A percentile compares a stretch with the other conserved stretches of the same genome.
These are phyloP conservation scores for Euptelea pleiosperma DNA, from an alignment of 164 flowering plant species.

Conservation along the genomic window DNA sequence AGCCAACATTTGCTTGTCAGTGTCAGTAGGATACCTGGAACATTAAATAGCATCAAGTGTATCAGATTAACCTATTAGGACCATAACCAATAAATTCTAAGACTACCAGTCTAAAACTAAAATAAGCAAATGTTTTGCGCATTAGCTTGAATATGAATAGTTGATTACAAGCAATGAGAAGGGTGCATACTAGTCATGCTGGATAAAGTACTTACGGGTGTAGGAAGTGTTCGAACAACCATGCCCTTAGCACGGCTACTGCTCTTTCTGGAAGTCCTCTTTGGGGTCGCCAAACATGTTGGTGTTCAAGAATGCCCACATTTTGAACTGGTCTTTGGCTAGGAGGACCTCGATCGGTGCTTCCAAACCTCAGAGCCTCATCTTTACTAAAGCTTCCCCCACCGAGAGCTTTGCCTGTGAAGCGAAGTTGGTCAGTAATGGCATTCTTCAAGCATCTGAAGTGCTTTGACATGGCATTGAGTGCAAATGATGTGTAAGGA, in stretches of 20 bases:
- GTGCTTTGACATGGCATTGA: slow-evolving; percentile 69
- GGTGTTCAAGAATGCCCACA: slow-evolving; percentile 47
- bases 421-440: slow-evolving; percentile 61
- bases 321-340: slow-evolving; percentile 34
- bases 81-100: no score
- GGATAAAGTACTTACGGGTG: slow-evolving; percentile 67
- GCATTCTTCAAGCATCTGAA: slow-evolving; percentile 64
- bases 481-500: slow-evolving; percentile 60
- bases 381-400: slow-evolving; percentile 29
- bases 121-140: no score
- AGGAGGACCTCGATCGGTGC: slow-evolving; percentile 27
- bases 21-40: slow-evolving; percentile 82
- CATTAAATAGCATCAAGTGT: neutral
- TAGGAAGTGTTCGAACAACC: slow-evolving; percentile 86
- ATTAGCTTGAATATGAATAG: no score
- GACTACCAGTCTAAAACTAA: no score
- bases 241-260: slow-evolving; percentile 71
- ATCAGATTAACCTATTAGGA: neutral
- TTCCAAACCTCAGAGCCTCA: slow-evolving; percentile 29
- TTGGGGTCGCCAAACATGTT: slow-evolving; percentile 85
- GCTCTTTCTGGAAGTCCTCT: slow-evolving; percentile 92
- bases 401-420: slow-evolving; percentile 33
- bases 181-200: neutral
- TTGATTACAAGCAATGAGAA: no score
- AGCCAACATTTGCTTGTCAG: slow-evolving; percentile 86